A percentile compares a stretch with the other conserved stretches of the same genome.
Evolutionary conservation across 1,284 basidiomycete species (phyloP).

Genomic region (Ustilago trichophora): DNA sequence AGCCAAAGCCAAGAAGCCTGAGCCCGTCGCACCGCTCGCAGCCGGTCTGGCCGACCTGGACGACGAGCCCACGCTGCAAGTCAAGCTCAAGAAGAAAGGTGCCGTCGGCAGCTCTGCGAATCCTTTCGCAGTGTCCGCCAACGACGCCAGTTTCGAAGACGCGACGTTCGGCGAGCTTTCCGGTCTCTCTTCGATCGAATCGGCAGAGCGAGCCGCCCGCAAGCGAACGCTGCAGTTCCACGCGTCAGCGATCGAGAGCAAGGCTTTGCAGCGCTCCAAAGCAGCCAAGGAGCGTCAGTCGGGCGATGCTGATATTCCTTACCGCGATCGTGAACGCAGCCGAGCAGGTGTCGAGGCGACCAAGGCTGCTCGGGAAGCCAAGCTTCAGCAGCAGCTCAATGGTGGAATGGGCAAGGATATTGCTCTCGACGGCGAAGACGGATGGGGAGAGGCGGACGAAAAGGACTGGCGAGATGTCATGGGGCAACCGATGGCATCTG

Average conservation of each 20-base stretch:
- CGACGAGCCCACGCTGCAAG: conserved; percentile 33
- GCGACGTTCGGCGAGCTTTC: conserved; percentile 60
- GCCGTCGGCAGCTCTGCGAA: conserved; percentile 11
- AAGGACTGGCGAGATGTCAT: conserved; percentile 61
- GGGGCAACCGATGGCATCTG: conserved; percentile 33
- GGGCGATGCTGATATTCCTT: conserved; percentile 65
- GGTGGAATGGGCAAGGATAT: conserved; percentile 27
- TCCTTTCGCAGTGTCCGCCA: conserved; percentile 30
- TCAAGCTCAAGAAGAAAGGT: conserved; percentile 42
- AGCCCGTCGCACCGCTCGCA: conserved; percentile 42
- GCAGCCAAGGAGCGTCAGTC: conserved; percentile 51
- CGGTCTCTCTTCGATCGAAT: conserved; percentile 50
- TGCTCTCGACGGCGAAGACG: conserved; percentile 40
- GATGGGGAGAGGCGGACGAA: conserved; percentile 61
- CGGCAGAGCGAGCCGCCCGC: conserved; percentile 56
- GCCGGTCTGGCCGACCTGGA: conserved; percentile 43
- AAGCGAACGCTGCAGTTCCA: conserved; percentile 62
- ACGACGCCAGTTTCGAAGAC: conserved; percentile 25
- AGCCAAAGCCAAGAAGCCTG: conserved; percentile 24
- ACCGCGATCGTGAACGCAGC: conserved; percentile 61
- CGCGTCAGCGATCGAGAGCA: conserved; percentile 52
- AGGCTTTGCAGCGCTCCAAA: conserved; percentile 33
- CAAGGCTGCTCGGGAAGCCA: conserved; percentile 52
- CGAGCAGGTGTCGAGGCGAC: conserved; percentile 58
- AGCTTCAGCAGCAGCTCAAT: conserved; percentile 32